A percentile compares a stretch with the other conserved stretches of the same genome.
Conservation (phyloP, 2,329 filamentous ascomycete species). For the Penicillium polonicum region DNA sequence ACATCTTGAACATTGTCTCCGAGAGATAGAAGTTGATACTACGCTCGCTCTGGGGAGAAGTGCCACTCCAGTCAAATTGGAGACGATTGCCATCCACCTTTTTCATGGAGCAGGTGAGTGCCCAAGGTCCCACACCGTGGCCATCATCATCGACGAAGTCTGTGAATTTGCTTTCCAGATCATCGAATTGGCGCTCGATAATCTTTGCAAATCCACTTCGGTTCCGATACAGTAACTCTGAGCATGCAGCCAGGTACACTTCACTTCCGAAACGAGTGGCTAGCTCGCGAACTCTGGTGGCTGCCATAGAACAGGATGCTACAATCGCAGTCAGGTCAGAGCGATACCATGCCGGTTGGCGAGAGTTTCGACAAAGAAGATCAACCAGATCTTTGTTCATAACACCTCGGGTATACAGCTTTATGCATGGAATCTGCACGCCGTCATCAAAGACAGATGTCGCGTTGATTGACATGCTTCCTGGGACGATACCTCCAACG, state of each 20-base stretch:
- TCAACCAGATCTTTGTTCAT: slow-evolving; percentile 48
- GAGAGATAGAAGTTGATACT: slow-evolving; percentile 53
- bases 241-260: slow-evolving; percentile 48
- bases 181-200: slow-evolving; percentile 47
- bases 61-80: slow-evolving; percentile 51
- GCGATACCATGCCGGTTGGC: slow-evolving; percentile 51
- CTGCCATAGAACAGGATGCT: slow-evolving; percentile 48
- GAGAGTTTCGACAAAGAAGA: slow-evolving; percentile 50
- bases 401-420: slow-evolving; percentile 46
- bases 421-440: slow-evolving; percentile 51
- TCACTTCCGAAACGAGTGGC: slow-evolving; percentile 46
- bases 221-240: slow-evolving; percentile 48
- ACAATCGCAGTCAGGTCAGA: slow-evolving; percentile 50
- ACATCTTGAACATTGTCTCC: slow-evolving; percentile 54
- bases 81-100: slow-evolving; percentile 44
- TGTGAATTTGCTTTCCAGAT: slow-evolving; percentile 46
- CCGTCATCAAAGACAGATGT: slow-evolving; percentile 52
- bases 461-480: slow-evolving; percentile 52
- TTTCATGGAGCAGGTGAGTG: slow-evolving; percentile 49
- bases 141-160: slow-evolving; percentile 54
- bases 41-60: slow-evolving; percentile 47
- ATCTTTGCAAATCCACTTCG: slow-evolving; percentile 47
- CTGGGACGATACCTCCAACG: slow-evolving; percentile 49
- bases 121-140: slow-evolving; percentile 48
- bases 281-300: slow-evolving; percentile 47